These are phyloP conservation scores for Saturnispora saitoi DNA, from an alignment of 805 yeast genomes.

Conservation along the genomic window DNA sequence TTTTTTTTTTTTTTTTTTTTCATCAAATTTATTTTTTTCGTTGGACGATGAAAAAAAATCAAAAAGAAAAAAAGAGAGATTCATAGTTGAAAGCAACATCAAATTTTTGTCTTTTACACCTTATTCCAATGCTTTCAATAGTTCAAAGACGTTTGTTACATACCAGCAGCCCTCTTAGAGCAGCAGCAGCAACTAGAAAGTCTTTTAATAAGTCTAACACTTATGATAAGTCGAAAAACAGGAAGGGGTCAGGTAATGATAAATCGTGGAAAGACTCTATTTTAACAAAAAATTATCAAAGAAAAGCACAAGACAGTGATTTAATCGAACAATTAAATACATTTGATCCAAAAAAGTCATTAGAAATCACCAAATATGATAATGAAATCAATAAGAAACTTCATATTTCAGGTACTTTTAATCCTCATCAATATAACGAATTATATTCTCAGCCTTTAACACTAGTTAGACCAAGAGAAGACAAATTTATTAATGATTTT, in stretches of 20 bases:
- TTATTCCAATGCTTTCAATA: neutral
- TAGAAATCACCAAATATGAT: constrained; percentile 31
- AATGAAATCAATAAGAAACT: constrained; percentile 35
- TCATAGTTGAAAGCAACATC: neutral
- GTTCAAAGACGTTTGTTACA: constrained; percentile 9
- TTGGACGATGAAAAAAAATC: too few species aligned
- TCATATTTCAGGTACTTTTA: constrained; percentile 52
- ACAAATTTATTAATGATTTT: constrained; percentile 28
- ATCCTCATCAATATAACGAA: constrained; percentile 62
- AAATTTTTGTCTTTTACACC: neutral
- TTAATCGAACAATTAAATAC: constrained; percentile 16
- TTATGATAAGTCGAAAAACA: constrained; percentile 20
- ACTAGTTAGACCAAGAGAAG: constrained; percentile 44
- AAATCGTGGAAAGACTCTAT: constrained; percentile 22
- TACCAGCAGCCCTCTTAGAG: constrained; percentile 9
- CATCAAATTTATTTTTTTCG: too few species aligned
- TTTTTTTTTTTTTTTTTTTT: too few species aligned
- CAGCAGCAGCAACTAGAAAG: constrained; percentile 22
- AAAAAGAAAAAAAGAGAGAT: too few species aligned
- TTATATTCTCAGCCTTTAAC: constrained; percentile 52
- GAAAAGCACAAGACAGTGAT: constrained; percentile 17
- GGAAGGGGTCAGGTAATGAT: constrained; percentile 29
- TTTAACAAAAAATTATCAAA: constrained; percentile 19
- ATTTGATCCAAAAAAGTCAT: constrained; percentile 11
- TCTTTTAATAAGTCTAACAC: constrained; percentile 24